Base-by-base conservation (phyloP, 2,329 filamentous ascomycete species). In the Clarireedia homoeocarpa region DNA sequence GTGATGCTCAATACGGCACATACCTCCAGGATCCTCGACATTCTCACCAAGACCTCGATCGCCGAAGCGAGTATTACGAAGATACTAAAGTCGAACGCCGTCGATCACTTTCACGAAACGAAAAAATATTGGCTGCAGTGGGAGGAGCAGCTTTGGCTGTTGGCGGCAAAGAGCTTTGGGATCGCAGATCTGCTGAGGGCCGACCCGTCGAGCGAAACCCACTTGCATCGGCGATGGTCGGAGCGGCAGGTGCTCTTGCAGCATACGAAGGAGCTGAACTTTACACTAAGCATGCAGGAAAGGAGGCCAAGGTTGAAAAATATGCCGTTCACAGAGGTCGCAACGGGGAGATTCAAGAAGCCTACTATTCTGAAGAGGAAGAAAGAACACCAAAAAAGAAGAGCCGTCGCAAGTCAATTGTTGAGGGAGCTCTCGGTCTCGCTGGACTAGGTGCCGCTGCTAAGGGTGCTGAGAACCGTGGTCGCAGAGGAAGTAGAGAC, bases 91-190 rank as follows among this genome's bases (percentile, higher is more conserved):
- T 88, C 58, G 83, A 85, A 59, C 74, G 74, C 59, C 78, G 71
- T 62, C 75, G 80, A 63, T 74, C 78, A 58, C 71, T 85, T 58
- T 77, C 77, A 59, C 81, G 84, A 71, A 80, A 85, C 64, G 78
- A 86, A 62, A 84, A 85, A 71, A 83, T 86, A 60, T 76, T 85
- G 48, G 83, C 83, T 23, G 83, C 81, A n/a, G 77, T 85, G 36
- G 79, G 81, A 38, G 83, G 83, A 44, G 83, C 83, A 52, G 80
- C 83, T 34, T 71, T 86, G 23, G 80, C 81, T n/a, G 80, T 82
- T 9, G 83, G 82, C 51, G 81, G 81, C 51, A 86, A 86, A 70
- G 83, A 86, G 67, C 70, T 85, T 4, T 86, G 78, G 67, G 83
- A 86, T 64, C 82, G 83, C 58, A 78, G 74, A 61, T 79, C 85